Conservation (phyloP, 192 early-diverging fungal species). For the Podila verticillata region DNA sequence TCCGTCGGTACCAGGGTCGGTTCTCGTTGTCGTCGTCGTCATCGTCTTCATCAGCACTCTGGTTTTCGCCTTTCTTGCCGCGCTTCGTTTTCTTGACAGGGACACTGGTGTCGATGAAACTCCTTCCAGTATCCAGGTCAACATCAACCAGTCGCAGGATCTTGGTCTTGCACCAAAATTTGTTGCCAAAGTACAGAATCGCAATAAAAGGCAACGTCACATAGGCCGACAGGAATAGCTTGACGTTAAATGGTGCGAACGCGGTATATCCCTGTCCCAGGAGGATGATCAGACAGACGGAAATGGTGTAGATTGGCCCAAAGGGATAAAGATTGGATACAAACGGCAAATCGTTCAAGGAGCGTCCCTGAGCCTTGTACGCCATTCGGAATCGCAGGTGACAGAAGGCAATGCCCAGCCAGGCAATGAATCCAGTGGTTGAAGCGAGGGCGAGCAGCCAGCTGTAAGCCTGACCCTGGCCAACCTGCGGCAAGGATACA, state of each 20-base stretch:
- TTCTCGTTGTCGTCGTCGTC: neutral
- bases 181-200: slow-evolving; percentile 68
- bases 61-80: neutral
- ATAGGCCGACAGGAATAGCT: slow-evolving; percentile 68
- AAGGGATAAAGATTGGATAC: slow-evolving; percentile 71
- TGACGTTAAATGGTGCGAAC: slow-evolving; percentile 51
- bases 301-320: slow-evolving; percentile 70
- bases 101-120: slow-evolving; percentile 15
- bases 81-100: neutral
- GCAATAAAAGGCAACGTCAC: slow-evolving; percentile 67
- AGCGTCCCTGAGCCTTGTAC: slow-evolving; percentile 71
- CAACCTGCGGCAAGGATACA: slow-evolving; percentile 45
- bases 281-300: slow-evolving; percentile 66
- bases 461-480: slow-evolving; percentile 55
- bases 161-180: slow-evolving; percentile 64
- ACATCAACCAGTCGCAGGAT: slow-evolving; percentile 66
- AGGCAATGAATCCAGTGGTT: slow-evolving; percentile 79
- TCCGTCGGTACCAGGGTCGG: neutral
- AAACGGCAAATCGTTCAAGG: slow-evolving; percentile 71
- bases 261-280: slow-evolving; percentile 68
- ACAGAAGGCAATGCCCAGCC: slow-evolving; percentile 80
- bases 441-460: slow-evolving; percentile 72
- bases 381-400: slow-evolving; percentile 88
- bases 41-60: neutral
- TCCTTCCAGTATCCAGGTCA: slow-evolving; percentile 68